phyloP scores from a whole-genome alignment of 768 basidiomycete genomes.

The Lactarius vividus region DNA sequence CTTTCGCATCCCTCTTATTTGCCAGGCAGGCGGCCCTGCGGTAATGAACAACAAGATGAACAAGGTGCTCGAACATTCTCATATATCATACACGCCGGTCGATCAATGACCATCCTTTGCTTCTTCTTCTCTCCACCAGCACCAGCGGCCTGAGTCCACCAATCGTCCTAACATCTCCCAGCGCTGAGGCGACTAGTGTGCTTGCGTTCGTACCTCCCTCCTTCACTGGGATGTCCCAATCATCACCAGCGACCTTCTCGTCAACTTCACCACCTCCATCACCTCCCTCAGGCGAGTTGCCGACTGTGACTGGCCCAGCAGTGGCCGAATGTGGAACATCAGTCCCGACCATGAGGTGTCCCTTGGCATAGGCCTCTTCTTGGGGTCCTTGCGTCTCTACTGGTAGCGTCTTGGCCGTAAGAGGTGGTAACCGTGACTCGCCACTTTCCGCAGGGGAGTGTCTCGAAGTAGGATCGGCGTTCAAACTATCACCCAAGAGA shows the following conservation, averaged over 20 bases:
- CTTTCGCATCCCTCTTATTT: background rate
- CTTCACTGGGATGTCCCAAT: background rate
- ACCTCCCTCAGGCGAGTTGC: constrained; percentile 1
- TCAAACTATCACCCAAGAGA: background rate
- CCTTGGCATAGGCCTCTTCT: background rate
- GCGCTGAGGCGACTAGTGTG: no score
- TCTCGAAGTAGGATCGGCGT: background rate
- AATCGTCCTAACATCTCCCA: no score
- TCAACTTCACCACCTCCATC: background rate
- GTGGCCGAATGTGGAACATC: background rate
- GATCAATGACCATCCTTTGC: background rate
- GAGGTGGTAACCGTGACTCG: background rate
- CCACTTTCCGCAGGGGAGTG: background rate
- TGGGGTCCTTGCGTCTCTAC: background rate
- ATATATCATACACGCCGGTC: no score
- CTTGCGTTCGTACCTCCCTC: background rate
- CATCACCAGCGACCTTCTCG: constrained; percentile 6
- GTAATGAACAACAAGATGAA: background rate
- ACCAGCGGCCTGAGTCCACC: no score
- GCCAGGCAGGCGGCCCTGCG: background rate
- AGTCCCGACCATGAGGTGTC: constrained; percentile 6
- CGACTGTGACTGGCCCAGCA: background rate
- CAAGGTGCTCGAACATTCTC: background rate
- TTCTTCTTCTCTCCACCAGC: background rate
- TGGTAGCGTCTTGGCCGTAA: background rate